Evolutionary conservation across 192 early-diverging fungal species (phyloP), one percentile per base, ranked within the genome.

Genomic region (Linnemannia schmuckeri): DNA sequence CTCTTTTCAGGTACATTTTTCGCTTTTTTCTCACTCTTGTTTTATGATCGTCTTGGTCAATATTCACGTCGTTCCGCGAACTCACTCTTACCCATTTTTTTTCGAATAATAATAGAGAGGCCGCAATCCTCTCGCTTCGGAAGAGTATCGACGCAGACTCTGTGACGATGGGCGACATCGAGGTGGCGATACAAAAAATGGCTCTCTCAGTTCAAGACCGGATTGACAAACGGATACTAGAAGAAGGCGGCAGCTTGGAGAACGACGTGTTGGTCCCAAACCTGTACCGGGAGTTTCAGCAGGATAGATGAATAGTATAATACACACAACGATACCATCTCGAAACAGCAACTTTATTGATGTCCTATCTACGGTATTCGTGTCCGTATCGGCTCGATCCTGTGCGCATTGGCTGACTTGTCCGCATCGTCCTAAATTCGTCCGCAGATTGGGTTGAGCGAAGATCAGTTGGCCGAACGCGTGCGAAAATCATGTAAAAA

Each of bases 1-100:
- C 84, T 9, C 77, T 97, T 15, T 91, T 93, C 54, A 81, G 92
- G 90, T 91, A 84, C 8, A 30, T 35, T 35, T 27, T 35, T 5
- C 5, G 27, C 38, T 42, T 13, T 77, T 13, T 17, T 6, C 0
- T 5, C 0, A n/a, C 24, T 0, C 17, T 33, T 42, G 18, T 30
- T 46, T 12, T 30, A 6, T 13, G 13, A 4, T 3, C 46, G 2
- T 40, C 15, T 52, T 40, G 47, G 8, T 42, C 42, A 44, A 20
- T 13, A 17, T 54, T 40, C 49, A 52, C 15, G 0, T n/a, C 10
- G 4, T 57, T 37, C 47, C 20, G 17, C 1, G 17, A 57, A 24
- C 20, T 7, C 79, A 30, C 9, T 2, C 37, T 82, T 30, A 71
- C 0, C 9, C 54, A 17, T 27, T 40, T 78, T 57, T 46, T 30